Percentiles rank a stretch among this genome's conserved stretches.
These are phyloP conservation scores for Aureobasidium subglaciale DNA, from an alignment of 2,329 filamentous ascomycete genomes.

Conservation along the genomic window DNA sequence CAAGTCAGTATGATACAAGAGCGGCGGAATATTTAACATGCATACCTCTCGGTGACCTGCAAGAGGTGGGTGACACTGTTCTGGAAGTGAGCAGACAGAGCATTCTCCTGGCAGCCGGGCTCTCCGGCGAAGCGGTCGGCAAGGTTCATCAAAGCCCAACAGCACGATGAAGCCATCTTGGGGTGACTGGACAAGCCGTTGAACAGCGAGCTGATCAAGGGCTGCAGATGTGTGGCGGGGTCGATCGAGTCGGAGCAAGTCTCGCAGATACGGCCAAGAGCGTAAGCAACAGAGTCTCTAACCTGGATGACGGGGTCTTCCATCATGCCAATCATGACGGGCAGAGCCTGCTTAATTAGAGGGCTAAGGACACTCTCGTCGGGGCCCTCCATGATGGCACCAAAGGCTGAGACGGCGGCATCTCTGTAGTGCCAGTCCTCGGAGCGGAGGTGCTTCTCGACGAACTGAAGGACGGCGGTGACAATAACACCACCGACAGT, in stretches of 20 bases:
- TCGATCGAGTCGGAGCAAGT: constrained; percentile 88
- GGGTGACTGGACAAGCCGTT: constrained; percentile 80
- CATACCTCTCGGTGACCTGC: constrained; percentile 68
- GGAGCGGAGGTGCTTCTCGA: constrained; percentile 80
- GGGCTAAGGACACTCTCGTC: constrained; percentile 88
- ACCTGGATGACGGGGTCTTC: constrained; percentile 83
- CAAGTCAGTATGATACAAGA: constrained; percentile 18
- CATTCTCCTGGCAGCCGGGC: constrained; percentile 67
- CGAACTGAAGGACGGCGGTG: constrained; percentile 77
- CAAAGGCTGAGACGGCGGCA: constrained; percentile 93
- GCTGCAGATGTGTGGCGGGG: constrained; percentile 70
- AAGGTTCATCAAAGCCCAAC: constrained; percentile 98
- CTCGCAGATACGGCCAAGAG: constrained; percentile 92
- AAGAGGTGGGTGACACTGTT: constrained; percentile 81
- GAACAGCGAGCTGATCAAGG: constrained; percentile 83
- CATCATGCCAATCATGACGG: constrained; percentile 88
- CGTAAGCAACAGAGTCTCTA: constrained; percentile 92
- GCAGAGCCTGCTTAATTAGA: constrained; percentile 90
- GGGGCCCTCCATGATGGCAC: constrained; percentile 97
- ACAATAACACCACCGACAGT: constrained; percentile 81
- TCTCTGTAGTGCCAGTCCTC: constrained; percentile 95
- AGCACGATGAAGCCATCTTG: constrained; percentile 97
- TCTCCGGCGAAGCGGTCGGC: constrained; percentile 93
- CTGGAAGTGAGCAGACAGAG: constrained; percentile 87
- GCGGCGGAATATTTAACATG: not conserved